Evolutionary conservation across 306 rosid species (phyloP), one percentile per base, ranked within the genome.

Genomic region (Castanea crenata): DNA sequence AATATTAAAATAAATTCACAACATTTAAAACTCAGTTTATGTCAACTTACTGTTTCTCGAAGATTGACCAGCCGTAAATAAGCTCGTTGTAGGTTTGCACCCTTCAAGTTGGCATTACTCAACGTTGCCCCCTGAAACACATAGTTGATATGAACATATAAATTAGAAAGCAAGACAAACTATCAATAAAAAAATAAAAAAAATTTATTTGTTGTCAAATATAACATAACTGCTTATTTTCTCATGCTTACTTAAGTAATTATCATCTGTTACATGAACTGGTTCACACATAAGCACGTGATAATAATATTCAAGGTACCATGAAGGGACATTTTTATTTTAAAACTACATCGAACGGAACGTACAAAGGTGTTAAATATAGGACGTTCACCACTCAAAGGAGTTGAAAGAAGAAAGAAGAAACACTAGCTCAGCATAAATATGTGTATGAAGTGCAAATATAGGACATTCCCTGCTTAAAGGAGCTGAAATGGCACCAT

Each of bases 41-140:
- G 63, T 77, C 75, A 49, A 86, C 91, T 80, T 89, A 92, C 97
- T 2, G 97, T 87, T 64, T 92, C 90, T 74, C 86, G 88, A 74
- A 94, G 94, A 79, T 94, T 86, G 59, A 94, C 92, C 71, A 85
- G 89, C 19, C 98, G 90, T 56, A 94, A 83, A 86, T 91, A 94
- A 29, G 98, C 98, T 75, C 98, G 88, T 77, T 92, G 98, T 77
- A 94, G 97, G 78, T 94, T 94, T 52, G 98, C 98, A 81, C 83
- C 84, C 89, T 52, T 92, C 86, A 94, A 80, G 82, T 94, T 92
- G 76, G 97, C 92, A 21, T 92, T 87, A 54, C 73, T 83, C 90
- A 94, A 85, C 77, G 91, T 94, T 64, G 97, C 98, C 51, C 97
- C 97, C 98, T 94, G 83, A 78, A 77, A 79, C 72, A 56, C 25